Evolutionary conservation across 2,329 filamentous ascomycete genomes (phyloP).

Genomic region (Neoarthrinium moseri): DNA sequence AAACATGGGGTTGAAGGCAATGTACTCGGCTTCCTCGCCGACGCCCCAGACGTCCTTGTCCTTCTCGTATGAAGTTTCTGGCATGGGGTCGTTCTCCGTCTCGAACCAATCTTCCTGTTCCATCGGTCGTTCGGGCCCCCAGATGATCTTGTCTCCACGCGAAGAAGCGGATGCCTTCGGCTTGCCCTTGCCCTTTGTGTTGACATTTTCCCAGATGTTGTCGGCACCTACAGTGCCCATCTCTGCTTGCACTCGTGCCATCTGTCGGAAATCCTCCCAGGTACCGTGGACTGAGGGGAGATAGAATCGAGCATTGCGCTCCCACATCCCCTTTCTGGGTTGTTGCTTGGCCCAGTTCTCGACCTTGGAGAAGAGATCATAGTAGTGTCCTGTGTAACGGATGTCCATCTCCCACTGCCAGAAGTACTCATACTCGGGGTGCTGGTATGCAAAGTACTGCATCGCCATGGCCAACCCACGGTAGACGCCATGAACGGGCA

Average conservation of each 20-base stretch:
- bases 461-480: slow-evolving; percentile 91
- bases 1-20: slow-evolving; percentile 89
- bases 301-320: slow-evolving; percentile 76
- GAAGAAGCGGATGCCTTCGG: slow-evolving; percentile 24
- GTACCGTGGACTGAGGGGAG: slow-evolving; percentile 72
- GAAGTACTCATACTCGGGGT: slow-evolving; percentile 86
- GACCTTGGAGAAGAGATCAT: slow-evolving; percentile 69
- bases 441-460: slow-evolving; percentile 85
- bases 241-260: slow-evolving; percentile 73
- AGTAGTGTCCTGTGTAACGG: slow-evolving; percentile 86
- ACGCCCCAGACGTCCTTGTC: slow-evolving; percentile 87
- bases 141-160: slow-evolving; percentile 64
- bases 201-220: slow-evolving; percentile 62
- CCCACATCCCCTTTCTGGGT: slow-evolving; percentile 79
- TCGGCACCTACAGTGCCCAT: slow-evolving; percentile 64
- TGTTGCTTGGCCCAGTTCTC: slow-evolving; percentile 69
- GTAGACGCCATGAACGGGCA: slow-evolving; percentile 89
- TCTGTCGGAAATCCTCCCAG: slow-evolving; percentile 78
- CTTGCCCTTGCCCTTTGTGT: slow-evolving; percentile 36
- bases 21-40: slow-evolving; percentile 85
- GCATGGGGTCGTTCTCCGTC: slow-evolving; percentile 68
- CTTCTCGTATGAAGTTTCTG: slow-evolving; percentile 70
- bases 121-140: slow-evolving; percentile 76
- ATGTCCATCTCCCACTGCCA: slow-evolving; percentile 98
- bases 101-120: slow-evolving; percentile 71